Base-by-base conservation (phyloP, 1,139 yeast genomes). In the Hyphopichia wangnamkhiaoensis region DNA sequence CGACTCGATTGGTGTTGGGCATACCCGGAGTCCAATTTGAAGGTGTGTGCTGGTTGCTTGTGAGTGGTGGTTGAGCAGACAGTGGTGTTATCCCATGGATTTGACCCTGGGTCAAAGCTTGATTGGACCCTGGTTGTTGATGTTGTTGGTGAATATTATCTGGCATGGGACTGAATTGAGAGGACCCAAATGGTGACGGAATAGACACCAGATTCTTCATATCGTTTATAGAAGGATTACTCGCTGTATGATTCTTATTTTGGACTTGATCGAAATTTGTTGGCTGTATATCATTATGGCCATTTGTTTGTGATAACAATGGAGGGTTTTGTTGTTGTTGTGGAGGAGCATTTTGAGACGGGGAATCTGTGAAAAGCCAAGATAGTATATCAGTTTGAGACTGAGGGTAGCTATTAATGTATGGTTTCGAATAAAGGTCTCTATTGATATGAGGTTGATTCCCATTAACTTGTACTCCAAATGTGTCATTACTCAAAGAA, bases 281-380 rank as follows among this genome's bases (percentile, higher is more conserved):
- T 25, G 32, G 26, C 24, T 32, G 16, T 17, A 23, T 18, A 33
- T 28, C 4, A 28, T 27, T 13, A 35, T 41, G 32, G 29, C 28
- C 35, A 41, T 17, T 1, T 44, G 44, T 12, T 43, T 29, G 6
- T 34, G 32, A 8, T 20, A 30, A 13, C 26, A 37, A 20, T n/a
- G 29, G 31, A 6, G 37, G 28, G 6, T 14, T 10, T 12, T 18
- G 30, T 12, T 24, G 31, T n/a, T 18, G 29, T 19, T 30, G 31
- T 9, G 36, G 16, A 9, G 23, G 33, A 32, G 27, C 26, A 26
- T 38, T 33, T n/a, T 40, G 34, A 15, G 56, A 18, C 57, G 2
- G 59, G 48, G n/a, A n/a, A 25, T 65, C 70, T 3, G 60, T 62
- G 44, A 65, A 65, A 8, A 71, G 50, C 76, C 76, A 71, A 14